Conservation (phyloP, 805 yeast species). For the Saturnispora gosingensis region DNA sequence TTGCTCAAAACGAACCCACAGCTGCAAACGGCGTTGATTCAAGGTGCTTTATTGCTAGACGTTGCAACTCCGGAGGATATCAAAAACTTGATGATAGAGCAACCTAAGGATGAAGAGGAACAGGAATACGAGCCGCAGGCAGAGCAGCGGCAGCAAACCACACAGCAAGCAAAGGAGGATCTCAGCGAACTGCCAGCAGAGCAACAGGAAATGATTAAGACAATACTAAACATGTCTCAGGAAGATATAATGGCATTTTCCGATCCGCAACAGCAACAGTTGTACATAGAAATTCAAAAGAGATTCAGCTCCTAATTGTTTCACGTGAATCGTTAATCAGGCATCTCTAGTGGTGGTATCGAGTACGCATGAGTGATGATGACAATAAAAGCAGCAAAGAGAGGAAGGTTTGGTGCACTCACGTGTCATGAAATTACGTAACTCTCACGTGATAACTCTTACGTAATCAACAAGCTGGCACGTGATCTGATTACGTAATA, state of each 20-base stretch:
- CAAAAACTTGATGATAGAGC: conserved; percentile 11
- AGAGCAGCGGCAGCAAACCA: neutral
- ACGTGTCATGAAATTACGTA: neutral
- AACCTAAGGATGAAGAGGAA: conserved; percentile 3
- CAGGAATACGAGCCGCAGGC: neutral
- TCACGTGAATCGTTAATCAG: neutral
- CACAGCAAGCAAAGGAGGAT: neutral
- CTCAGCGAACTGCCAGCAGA: neutral
- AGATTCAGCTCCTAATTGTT: neutral
- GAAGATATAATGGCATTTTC: neutral
- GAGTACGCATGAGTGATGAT: neutral
- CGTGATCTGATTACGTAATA: no score
- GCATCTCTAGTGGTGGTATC: neutral
- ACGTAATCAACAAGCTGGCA: no score
- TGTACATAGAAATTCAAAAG: neutral
- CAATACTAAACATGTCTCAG: neutral
- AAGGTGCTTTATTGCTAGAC: conserved; percentile 42
- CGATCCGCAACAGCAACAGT: neutral
- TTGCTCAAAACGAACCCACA: conserved; percentile 70
- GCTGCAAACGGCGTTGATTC: conserved; percentile 73
- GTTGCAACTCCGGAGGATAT: conserved; percentile 21
- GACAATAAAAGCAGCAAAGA: no score
- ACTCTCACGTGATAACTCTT: neutral
- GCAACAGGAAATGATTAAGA: neutral
- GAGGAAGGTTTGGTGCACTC: neutral